Evolutionary conservation across 2,329 filamentous ascomycete species (phyloP).

Genomic region (Zymoseptoria tritici): DNA sequence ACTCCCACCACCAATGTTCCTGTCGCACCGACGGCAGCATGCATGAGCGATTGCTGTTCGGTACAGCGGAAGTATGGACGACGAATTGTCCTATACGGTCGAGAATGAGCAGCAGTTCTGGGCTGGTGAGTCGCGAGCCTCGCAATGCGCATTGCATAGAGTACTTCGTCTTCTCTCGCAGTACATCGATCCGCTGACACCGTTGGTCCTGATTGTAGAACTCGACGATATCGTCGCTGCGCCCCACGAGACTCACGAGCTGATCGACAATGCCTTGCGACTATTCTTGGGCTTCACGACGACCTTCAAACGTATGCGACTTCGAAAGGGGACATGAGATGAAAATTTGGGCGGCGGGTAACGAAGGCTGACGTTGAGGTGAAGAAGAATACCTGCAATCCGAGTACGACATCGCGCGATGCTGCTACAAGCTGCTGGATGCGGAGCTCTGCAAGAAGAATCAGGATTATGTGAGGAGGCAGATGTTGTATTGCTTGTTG

Average conservation of each 20-base stretch:
- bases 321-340: not conserved
- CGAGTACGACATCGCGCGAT: slow-evolving; percentile 72
- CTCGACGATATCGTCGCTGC: slow-evolving; percentile 58
- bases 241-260: slow-evolving; percentile 53
- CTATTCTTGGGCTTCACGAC: slow-evolving; percentile 74
- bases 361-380: slow-evolving; percentile 14
- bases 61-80: slow-evolving; percentile 40
- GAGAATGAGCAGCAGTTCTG: slow-evolving; percentile 84
- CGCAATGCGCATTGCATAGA: not conserved
- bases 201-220: slow-evolving; percentile 39
- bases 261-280: slow-evolving; percentile 79
- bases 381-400: slow-evolving; percentile 62
- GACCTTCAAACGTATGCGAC: slow-evolving; percentile 53
- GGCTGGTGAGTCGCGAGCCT: slow-evolving; percentile 56
- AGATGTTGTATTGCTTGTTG: slow-evolving; percentile 85
- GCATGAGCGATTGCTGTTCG: not conserved
- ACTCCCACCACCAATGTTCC: not conserved
- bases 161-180: too few relatives aligned
- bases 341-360: not conserved
- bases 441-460: slow-evolving; percentile 68
- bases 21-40: not conserved
- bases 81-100: slow-evolving; percentile 61
- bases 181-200: too few relatives aligned
- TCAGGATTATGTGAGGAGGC: slow-evolving; percentile 78
- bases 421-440: slow-evolving; percentile 69